Conservation (phyloP, 140 eudicot species). For the Flaveria floridana region DNA sequence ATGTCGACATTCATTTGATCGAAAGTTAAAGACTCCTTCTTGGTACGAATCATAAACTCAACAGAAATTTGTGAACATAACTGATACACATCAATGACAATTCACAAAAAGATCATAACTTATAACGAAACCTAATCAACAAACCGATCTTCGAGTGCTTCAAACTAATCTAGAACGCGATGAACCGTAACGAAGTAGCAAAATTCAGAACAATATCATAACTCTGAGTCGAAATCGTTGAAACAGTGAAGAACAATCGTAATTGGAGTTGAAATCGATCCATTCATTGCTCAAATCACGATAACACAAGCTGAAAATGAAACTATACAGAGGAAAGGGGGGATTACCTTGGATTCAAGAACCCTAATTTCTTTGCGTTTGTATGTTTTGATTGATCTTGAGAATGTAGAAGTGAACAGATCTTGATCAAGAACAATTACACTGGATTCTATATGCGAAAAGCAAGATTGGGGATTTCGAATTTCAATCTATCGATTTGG, state of each 20-base stretch:
- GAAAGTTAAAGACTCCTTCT: background rate
- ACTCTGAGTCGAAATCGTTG: conserved; percentile 11
- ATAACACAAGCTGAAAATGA: conserved; percentile 12
- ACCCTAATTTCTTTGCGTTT: conserved; percentile 31
- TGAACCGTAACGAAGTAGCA: no score
- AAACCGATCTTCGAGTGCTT: conserved; percentile 6
- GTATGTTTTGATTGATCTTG: background rate
- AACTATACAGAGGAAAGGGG: conserved; percentile 3
- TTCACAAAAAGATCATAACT: conserved; percentile 1
- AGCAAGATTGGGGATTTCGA: conserved; percentile 14
- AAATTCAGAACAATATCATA: background rate
- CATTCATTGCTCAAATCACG: background rate
- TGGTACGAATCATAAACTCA: background rate
- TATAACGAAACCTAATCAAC: conserved; percentile 16
- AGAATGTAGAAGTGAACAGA: conserved; percentile 13
- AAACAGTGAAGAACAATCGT: background rate
- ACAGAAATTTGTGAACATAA: conserved; percentile 12
- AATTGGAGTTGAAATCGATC: conserved; percentile 13
- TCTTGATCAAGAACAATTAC: conserved; percentile 22
- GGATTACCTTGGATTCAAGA: conserved; percentile 29
- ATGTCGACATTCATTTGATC: background rate
- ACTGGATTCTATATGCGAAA: background rate
- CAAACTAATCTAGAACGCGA: background rate
- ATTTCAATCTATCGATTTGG: conserved; percentile 5
- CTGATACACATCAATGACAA: background rate